Evolutionary conservation across 495 filamentous ascomycete genomes (phyloP).

Genomic region (Jackrogersella minutella): DNA sequence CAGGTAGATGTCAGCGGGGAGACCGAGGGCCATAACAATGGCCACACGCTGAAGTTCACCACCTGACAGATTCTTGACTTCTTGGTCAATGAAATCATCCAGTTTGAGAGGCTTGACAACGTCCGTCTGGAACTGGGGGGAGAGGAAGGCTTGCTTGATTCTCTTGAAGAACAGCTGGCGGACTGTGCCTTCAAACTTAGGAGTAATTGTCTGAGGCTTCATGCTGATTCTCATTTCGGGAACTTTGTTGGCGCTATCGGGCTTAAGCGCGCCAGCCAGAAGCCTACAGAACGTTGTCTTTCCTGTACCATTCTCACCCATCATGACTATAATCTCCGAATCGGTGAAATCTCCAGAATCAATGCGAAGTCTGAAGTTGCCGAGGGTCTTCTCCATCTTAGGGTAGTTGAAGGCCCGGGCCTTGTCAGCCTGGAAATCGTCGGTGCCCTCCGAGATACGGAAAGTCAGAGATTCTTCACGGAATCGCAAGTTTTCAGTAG

Average conservation of each 20-base stretch:
- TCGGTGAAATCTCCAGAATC: slow-evolving; percentile 90
- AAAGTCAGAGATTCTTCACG: slow-evolving; percentile 96
- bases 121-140: slow-evolving; percentile 97
- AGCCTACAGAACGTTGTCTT: slow-evolving; percentile 98
- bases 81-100: slow-evolving; percentile 98
- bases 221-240: slow-evolving; percentile 97
- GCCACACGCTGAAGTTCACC: slow-evolving; percentile 99
- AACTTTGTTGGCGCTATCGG: slow-evolving; percentile 76
- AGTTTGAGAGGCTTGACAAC: slow-evolving; percentile 98
- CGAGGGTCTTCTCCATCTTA: slow-evolving; percentile 91
- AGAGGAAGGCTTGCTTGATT: slow-evolving; percentile 95
- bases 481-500: slow-evolving; percentile 98
- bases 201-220: slow-evolving; percentile 99
- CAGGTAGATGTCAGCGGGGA: slow-evolving; percentile 97
- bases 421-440: slow-evolving; percentile 89
- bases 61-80: slow-evolving; percentile 98
- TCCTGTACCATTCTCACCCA: slow-evolving; percentile 95
- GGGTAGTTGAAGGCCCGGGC: slow-evolving; percentile 87
- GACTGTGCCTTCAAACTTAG: slow-evolving; percentile 93
- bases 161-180: slow-evolving; percentile 94
- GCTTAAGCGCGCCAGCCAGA: slow-evolving; percentile 90
- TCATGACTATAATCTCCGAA: slow-evolving; percentile 98
- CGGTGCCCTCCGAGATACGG: slow-evolving; percentile 89
- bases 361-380: slow-evolving; percentile 83
- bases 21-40: slow-evolving; percentile 92